Evolutionary conservation across 345 rosid species (phyloP), one percentile per base, ranked within the genome.

Genomic region (Abelmoschus esculentus): DNA sequence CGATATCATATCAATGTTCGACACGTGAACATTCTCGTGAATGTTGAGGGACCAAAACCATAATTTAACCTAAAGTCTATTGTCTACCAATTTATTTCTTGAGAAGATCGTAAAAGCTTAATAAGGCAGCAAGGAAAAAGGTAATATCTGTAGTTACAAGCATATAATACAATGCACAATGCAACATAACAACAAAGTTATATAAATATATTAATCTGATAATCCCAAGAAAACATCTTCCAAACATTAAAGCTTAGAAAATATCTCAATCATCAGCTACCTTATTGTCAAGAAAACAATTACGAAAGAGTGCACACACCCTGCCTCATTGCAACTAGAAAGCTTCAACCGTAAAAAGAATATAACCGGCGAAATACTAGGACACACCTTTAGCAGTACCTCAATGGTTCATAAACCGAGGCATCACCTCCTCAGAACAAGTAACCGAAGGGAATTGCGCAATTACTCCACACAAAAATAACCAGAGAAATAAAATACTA

Each of bases 391-490:
- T 52, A 70, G 40, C 67, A 67, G 32, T 65, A 69, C 59, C 56
- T 55, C 67, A 62, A 61, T 61, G 58, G 38, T 70, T 66, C 62
- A 61, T 63, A 42, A 69, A 57, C 63, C 42, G 32, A 66, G 12
- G 59, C 22, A 52, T 70, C 69, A 70, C 68, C 58, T 28, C 55
- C 71, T 68, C 63, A 74, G 38, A 46, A 18, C 66, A 11, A 14
- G 40, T 57, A 68, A 71, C 44, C 8, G 13, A 31, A 71, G 57
- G 29, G 29, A 54, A 53, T 17, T 26, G 17, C 2, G 72, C 72
- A 76, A 76, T 80, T 74, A 67, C 83, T 74, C 83, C 72, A 44
- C 57, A 29, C 34, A 75, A 79, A 80, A 77, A 76, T 74, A 71
- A 70, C 52, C 56, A 74, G 78, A 80, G 78, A 80, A 76, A 76